Evolutionary conservation across 164 flowering plant genomes (phyloP).

Genomic region (Annona cherimola): DNA sequence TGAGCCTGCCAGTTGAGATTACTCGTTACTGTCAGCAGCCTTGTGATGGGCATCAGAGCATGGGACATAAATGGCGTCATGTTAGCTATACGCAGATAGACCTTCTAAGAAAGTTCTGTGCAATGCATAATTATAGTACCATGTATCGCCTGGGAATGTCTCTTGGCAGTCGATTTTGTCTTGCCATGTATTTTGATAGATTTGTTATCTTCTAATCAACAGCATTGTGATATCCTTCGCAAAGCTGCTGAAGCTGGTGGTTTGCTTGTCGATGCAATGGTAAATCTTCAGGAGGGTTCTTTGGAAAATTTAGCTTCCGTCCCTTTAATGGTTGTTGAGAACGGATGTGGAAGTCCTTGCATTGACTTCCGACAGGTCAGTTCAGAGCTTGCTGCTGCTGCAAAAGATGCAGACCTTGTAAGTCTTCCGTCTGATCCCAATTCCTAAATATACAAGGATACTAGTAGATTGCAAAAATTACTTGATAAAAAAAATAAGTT

Average conservation of each 20-base stretch:
- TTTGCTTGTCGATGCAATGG: slow-evolving; percentile 90
- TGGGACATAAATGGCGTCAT: neutral
- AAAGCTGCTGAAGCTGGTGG: slow-evolving; percentile 98
- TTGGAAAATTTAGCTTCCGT: slow-evolving; percentile 49
- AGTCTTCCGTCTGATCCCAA: neutral
- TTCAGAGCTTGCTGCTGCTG: slow-evolving; percentile 96
- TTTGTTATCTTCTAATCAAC: slow-evolving; percentile 8
- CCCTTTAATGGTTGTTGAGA: slow-evolving; percentile 93
- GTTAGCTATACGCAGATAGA: neutral
- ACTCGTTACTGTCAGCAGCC: neutral
- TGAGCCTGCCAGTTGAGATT: neutral
- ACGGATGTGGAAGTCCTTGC: slow-evolving; percentile 98
- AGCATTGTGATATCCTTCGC: slow-evolving; percentile 96
- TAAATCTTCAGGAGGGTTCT: slow-evolving; percentile 41
- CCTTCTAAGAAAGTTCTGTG: neutral
- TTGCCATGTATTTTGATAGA: neutral
- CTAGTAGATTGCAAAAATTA: neutral
- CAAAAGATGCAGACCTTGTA: slow-evolving; percentile 96
- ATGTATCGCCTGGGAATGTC: neutral
- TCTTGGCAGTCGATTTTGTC: neutral
- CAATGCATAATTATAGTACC: neutral
- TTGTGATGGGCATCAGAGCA: neutral
- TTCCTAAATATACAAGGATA: neutral
- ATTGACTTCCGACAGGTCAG: slow-evolving; percentile 95
- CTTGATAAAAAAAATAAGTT: too few species aligned